Evolutionary conservation across 768 basidiomycete genomes (phyloP).

Genomic region (Pleurotus eryngii): DNA sequence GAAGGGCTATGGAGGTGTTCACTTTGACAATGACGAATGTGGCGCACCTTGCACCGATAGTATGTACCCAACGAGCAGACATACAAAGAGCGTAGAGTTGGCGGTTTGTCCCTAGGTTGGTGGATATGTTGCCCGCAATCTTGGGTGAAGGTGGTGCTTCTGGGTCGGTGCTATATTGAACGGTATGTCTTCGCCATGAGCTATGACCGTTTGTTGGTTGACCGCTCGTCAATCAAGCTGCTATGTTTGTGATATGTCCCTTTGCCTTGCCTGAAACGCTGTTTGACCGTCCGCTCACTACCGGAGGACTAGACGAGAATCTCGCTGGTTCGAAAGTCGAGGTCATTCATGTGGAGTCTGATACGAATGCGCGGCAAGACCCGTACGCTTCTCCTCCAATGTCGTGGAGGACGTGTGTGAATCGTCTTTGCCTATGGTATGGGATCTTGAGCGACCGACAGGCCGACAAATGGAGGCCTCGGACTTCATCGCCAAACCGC

Average conservation of each 20-base stretch:
- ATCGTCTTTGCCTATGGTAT: slow-evolving; percentile 28
- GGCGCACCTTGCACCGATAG: slow-evolving; percentile 38
- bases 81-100: neutral
- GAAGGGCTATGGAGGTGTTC: slow-evolving; percentile 41
- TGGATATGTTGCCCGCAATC: slow-evolving; percentile 33
- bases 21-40: slow-evolving; percentile 39
- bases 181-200: slow-evolving; percentile 13
- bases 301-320: no score
- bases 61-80: slow-evolving; percentile 6
- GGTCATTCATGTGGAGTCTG: neutral
- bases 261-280: slow-evolving; percentile 41
- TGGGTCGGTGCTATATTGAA: slow-evolving; percentile 42
- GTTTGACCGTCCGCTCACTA: slow-evolving; percentile 24
- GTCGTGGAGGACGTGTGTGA: slow-evolving; percentile 19
- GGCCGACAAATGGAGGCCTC: slow-evolving; percentile 21
- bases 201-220: neutral
- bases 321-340: neutral
- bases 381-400: slow-evolving; percentile 25
- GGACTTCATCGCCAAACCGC: slow-evolving; percentile 30
- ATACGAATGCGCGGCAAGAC: slow-evolving; percentile 8
- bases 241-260: slow-evolving; percentile 31
- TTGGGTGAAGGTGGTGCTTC: slow-evolving; percentile 43
- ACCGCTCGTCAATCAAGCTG: slow-evolving; percentile 7
- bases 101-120: slow-evolving; percentile 22
- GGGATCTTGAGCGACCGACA: slow-evolving; percentile 26